phyloP scores from a whole-genome alignment of 2,329 filamentous ascomycete genomes.

The Trichoderma atrobrunneum region DNA sequence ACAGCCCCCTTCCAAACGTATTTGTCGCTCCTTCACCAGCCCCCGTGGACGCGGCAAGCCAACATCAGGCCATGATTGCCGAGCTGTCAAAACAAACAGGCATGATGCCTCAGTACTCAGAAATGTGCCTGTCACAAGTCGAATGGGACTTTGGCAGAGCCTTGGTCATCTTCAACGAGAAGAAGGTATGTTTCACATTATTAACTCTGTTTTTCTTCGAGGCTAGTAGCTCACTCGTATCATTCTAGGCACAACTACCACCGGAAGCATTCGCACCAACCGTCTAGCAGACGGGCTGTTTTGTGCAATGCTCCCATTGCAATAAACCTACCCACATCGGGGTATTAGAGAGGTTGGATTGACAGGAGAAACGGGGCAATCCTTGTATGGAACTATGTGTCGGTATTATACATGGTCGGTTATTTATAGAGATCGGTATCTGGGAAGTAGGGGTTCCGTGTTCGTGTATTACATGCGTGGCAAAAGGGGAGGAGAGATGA shows the following conservation, averaged over 20 bases:
- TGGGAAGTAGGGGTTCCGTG: neutral
- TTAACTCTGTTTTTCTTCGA: neutral
- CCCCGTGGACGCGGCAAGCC: constrained; percentile 29
- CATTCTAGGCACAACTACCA: constrained; percentile 27
- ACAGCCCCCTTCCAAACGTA: constrained; percentile 49
- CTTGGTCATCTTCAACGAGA: constrained; percentile 69
- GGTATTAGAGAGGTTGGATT: constrained; percentile 9
- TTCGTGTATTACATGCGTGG: constrained; percentile 6
- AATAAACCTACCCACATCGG: neutral
- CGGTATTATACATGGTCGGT: neutral
- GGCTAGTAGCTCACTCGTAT: neutral
- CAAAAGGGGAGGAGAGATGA: constrained; percentile 1
- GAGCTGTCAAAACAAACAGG: constrained; percentile 75
- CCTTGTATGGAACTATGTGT: neutral
- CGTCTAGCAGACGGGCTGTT: constrained; percentile 8
- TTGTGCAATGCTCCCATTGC: neutral
- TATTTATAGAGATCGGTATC: constrained; percentile 12
- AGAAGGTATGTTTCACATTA: constrained; percentile 57
- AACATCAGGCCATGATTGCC: constrained; percentile 67
- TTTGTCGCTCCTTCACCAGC: constrained; percentile 32
- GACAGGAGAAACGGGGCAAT: constrained; percentile 7
- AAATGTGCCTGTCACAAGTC: constrained; percentile 75
- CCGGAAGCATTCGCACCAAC: constrained; percentile 28
- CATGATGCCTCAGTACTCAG: constrained; percentile 76
- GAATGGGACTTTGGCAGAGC: constrained; percentile 79